phyloP scores from a whole-genome alignment of 306 rosid genomes.

The Purshia tridentata region DNA sequence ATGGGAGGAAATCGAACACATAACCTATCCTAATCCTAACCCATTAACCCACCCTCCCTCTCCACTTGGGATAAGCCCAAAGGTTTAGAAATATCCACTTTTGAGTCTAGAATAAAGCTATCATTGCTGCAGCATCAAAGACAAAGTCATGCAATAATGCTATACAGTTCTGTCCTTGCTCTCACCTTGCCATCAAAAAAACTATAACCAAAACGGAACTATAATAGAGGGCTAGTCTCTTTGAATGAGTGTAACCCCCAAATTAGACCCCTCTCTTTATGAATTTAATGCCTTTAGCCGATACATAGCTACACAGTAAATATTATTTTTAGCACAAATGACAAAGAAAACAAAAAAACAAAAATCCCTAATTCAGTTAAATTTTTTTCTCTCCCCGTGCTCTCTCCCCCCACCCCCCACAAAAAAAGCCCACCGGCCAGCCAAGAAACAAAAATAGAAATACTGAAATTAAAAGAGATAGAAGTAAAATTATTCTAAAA shows the following conservation, averaged over 20 bases:
- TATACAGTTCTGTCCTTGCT: background rate
- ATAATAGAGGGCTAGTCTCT: background rate
- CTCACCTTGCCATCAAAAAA: background rate
- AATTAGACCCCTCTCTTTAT: background rate
- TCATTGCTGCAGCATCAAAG: background rate
- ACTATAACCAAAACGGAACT: background rate
- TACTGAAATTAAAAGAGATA: no score
- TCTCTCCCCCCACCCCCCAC: no score
- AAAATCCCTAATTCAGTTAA: background rate
- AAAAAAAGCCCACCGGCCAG: no score
- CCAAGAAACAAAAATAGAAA: no score
- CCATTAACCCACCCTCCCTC: background rate
- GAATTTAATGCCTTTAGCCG: background rate
- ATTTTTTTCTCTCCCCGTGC: background rate
- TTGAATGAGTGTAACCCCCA: background rate
- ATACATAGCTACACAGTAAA: background rate
- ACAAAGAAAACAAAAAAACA: background rate
- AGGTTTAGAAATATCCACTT: no score
- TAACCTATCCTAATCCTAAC: background rate
- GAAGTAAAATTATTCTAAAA: no score
- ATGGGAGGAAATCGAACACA: no score
- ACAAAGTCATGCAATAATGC: background rate
- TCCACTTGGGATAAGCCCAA: background rate
- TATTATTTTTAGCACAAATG: background rate
- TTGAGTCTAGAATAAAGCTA: background rate